Conservation (phyloP, 2,329 filamentous ascomycete genomes). For the Epicoccum sorghinum region DNA sequence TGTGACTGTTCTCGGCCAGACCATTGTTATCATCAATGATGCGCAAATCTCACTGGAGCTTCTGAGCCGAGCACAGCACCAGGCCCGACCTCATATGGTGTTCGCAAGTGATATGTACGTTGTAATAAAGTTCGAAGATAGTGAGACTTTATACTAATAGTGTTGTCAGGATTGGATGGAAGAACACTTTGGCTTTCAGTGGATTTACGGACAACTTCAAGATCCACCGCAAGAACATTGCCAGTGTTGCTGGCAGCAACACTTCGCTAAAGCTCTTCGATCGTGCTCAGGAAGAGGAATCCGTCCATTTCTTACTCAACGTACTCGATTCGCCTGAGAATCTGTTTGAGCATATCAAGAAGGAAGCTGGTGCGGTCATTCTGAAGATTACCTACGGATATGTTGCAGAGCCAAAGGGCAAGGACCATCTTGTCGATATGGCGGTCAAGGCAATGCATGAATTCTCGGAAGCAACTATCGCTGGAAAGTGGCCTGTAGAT, state of each 20-base stretch:
- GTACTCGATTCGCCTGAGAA: slow-evolving; percentile 27
- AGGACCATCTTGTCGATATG: slow-evolving; percentile 54
- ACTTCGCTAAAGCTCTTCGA: slow-evolving; percentile 31
- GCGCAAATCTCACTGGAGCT: slow-evolving; percentile 34
- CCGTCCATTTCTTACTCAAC: slow-evolving; percentile 36
- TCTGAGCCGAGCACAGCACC: slow-evolving; percentile 25
- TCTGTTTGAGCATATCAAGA: slow-evolving; percentile 37
- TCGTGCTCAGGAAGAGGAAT: slow-evolving; percentile 36
- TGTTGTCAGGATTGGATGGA: slow-evolving; percentile 33
- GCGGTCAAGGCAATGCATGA: slow-evolving; percentile 50
- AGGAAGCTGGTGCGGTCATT: slow-evolving; percentile 36
- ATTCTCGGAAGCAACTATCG: slow-evolving; percentile 49
- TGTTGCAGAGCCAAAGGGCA: slow-evolving; percentile 47
- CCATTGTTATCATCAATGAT: slow-evolving; percentile 40
- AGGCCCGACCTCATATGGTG: slow-evolving; percentile 29
- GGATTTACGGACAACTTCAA: slow-evolving; percentile 31
- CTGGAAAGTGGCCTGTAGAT: slow-evolving; percentile 56
- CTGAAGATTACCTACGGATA: slow-evolving; percentile 50
- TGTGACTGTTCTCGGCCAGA: slow-evolving; percentile 36
- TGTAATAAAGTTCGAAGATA: background rate
- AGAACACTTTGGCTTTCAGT: slow-evolving; percentile 27
- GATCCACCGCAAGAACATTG: slow-evolving; percentile 33
- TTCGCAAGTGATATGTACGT: slow-evolving; percentile 36
- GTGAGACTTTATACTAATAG: background rate
- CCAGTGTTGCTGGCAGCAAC: slow-evolving; percentile 33